Base-by-base conservation (phyloP, 768 basidiomycete genomes). In the Naematelia encephala region DNA sequence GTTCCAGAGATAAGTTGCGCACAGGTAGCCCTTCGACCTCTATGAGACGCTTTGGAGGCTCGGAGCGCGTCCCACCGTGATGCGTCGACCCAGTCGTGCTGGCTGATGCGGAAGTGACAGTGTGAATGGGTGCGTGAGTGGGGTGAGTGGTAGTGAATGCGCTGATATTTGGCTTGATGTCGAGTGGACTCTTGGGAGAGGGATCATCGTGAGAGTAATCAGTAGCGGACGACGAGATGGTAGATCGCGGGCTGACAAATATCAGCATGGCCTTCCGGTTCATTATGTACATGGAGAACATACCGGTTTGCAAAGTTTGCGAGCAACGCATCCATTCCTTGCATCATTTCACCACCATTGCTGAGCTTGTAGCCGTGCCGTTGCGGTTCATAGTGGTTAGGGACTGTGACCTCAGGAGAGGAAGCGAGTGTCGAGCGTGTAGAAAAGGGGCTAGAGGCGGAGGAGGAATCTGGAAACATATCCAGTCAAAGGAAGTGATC, bases 21-120 rank as follows among this genome's bases (percentile, higher is more conserved):
- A 66, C 54, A 16, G 64, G 51, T 25, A 69, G 14, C 2, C 50
- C 60, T 8, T 62, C 66, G n/a, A 73, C 62, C 51, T 69, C 68
- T 29, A 66, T 66, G 53, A 58, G 34, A 22, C 71, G 42, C 45
- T 61, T 64, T 4, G 71, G 71, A 8, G 68, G 68, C 56, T 73
- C 68, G 3, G 68, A 69, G 12, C 70, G 54, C 25, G 63, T 39
- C 25, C 62, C 65, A 25, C 57, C 59, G 39, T 60, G 63, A 52
- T 55, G 13, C 56, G 57, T 39, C 12, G 64, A 59, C 10, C 60
- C 55, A 39, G 54, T 57, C 10, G 54, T 48, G 34, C 61, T 63
- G 4, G 57, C 47, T 16, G 58, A 16, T 27, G n/a, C 28, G 43
- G 8, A 49, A 46, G 2, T 12, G 25, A 21, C 48, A 43, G 19